A percentile compares a stretch with the other conserved stretches of the same genome.
These are phyloP conservation scores for Fraxinus cuspidata DNA, from an alignment of 257 asterid genomes.

Conservation along the genomic window DNA sequence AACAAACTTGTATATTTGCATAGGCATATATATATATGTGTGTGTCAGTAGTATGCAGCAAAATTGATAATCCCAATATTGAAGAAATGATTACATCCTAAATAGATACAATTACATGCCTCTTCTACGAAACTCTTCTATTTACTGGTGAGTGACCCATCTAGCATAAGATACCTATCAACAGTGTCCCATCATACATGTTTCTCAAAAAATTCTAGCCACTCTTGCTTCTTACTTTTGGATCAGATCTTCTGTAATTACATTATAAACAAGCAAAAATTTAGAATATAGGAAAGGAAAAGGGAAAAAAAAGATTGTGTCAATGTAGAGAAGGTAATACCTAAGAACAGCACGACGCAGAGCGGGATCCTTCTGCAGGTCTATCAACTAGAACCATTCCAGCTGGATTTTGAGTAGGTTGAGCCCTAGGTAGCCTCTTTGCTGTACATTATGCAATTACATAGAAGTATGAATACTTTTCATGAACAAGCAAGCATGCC, in stretches of 20 bases:
- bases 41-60: neutral
- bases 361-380: conserved; percentile 60
- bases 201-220: neutral
- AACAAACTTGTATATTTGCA: neutral
- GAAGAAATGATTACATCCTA: neutral
- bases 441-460: conserved; percentile 42
- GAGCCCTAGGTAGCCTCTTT: conserved; percentile 72
- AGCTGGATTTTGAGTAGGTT: conserved; percentile 62
- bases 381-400: conserved; percentile 82
- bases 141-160: neutral
- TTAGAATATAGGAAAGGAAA: neutral
- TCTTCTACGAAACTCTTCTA: neutral
- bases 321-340: conserved; percentile 8
- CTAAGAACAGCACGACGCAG: conserved; percentile 63
- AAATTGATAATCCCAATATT: neutral
- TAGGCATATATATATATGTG: neutral
- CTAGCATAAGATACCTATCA: neutral
- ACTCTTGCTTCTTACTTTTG: neutral
- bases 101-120: neutral
- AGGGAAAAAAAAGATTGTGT: neutral
- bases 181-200: neutral
- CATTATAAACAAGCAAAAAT: neutral
- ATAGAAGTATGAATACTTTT: neutral
- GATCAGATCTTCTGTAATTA: neutral
- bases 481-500: neutral